Conservation (phyloP, 148 eudicot genomes). For the Amaranthus hypochondriacus region DNA sequence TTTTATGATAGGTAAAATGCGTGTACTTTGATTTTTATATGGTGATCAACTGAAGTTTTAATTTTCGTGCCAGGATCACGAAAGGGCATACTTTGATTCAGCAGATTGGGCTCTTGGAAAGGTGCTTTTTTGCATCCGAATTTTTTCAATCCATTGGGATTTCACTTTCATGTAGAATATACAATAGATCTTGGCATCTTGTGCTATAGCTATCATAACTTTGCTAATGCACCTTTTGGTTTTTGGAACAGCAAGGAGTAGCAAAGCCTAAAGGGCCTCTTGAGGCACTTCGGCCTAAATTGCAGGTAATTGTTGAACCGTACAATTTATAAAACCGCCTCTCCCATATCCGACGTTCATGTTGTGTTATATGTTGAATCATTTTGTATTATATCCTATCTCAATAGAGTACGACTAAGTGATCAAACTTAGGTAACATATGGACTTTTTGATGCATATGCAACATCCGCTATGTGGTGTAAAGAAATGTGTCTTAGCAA, state of each 20-base stretch:
- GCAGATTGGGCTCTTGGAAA: slow-evolving; percentile 99
- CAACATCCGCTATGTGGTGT: not conserved
- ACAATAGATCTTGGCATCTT: too few relatives aligned
- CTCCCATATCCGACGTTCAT: not conserved
- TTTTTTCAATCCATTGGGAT: not conserved
- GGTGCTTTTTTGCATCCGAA: slow-evolving; percentile 35
- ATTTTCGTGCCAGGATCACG: slow-evolving; percentile 70
- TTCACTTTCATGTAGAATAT: not conserved
- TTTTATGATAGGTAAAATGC: not conserved
- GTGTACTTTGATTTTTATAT: not conserved
- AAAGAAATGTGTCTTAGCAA: not conserved
- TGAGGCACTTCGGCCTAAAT: slow-evolving; percentile 90
- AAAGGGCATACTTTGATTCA: slow-evolving; percentile 95
- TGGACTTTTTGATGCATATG: not conserved
- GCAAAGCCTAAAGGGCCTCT: slow-evolving; percentile 96
- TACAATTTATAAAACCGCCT: not conserved
- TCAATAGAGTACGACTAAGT: too few relatives aligned
- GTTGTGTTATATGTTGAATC: not conserved
- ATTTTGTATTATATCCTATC: too few relatives aligned
- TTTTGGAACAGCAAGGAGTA: slow-evolving; percentile 67
- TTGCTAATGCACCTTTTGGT: slow-evolving; percentile 10
- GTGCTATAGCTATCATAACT: too few relatives aligned
- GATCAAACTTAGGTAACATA: not conserved
- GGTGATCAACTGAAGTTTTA: slow-evolving; percentile 16
- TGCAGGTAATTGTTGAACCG: slow-evolving; percentile 49